Conservation (phyloP, 1,284 basidiomycete genomes). For the Grifola frondosa region DNA sequence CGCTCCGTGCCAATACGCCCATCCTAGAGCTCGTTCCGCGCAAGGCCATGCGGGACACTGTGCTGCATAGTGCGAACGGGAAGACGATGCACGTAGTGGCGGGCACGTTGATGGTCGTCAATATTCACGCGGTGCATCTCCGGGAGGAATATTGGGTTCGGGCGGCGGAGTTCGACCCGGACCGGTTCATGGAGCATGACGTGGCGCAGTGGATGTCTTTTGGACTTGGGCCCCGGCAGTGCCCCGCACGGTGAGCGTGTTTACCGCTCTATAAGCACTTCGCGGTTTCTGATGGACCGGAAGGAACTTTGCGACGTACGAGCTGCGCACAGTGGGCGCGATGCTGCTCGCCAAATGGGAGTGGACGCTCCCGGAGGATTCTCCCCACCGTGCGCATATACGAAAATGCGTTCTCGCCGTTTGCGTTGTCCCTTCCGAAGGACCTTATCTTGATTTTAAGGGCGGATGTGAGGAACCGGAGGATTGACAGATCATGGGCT, state of each 20-base stretch:
- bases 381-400: slow-evolving; percentile 23
- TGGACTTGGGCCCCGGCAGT: slow-evolving; percentile 25
- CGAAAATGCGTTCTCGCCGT: slow-evolving; percentile 35
- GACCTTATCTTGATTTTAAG: no score
- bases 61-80: slow-evolving; percentile 13
- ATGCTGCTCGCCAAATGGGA: slow-evolving; percentile 31
- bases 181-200: slow-evolving; percentile 20
- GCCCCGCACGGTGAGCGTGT: slow-evolving; percentile 32
- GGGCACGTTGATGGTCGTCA: slow-evolving; percentile 27
- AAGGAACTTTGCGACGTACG: slow-evolving; percentile 35
- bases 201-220: slow-evolving; percentile 17
- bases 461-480: no score
- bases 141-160: slow-evolving; percentile 22
- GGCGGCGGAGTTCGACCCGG: slow-evolving; percentile 21
- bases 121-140: slow-evolving; percentile 33
- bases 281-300: no score
- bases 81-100: slow-evolving; percentile 24
- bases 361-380: slow-evolving; percentile 29
- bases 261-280: no score
- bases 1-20: slow-evolving; percentile 34
- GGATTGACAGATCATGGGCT: no score
- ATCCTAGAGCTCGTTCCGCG: slow-evolving; percentile 32
- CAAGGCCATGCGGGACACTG: slow-evolving; percentile 13
- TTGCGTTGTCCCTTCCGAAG: slow-evolving; percentile 29
- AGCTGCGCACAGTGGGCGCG: slow-evolving; percentile 30